Base-by-base conservation (phyloP, 768 basidiomycete species). In the Harrya chromipes region DNA sequence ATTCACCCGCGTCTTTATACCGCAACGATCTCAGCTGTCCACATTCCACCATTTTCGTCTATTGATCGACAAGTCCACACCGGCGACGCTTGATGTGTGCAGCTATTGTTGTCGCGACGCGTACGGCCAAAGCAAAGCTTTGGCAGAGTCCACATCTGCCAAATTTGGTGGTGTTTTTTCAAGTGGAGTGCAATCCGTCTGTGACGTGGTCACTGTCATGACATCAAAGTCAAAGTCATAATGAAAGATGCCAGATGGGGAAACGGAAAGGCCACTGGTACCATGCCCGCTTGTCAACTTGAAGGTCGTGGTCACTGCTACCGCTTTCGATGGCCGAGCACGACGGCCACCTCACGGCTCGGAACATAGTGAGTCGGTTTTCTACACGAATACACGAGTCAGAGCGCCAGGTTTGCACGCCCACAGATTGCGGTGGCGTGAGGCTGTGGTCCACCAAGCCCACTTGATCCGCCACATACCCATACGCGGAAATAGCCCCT, bases 401-500 rank as follows among this genome's bases (percentile, higher is more conserved):
- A 64, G 52, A 41, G 48, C 35, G 53, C 40, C 12, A 35, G 33
- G 7, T n/a, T 36, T 46, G 50, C 51, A 23, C 17, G 21, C 36
- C 9, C 16, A 35, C 14, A 19, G 7, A 35, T 12, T 23, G 23
- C 23, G 23, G 23, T 6, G 23, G 23, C 40, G 33, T 17, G 23
- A 27, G 31, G 55, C 62, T 61, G 56, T 63, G 52, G 23, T 23
- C 31, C 48, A 31, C 40, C 39, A 24, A 21, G 40, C 57, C 2
- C 43, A 21, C 44, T 45, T 52, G 17, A 23, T 17, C 50, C 53
- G 43, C 54, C 53, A 62, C 47, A 20, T 48, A 11, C 13, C 54
- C 55, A 45, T 38, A 69, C 60, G 58, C 53, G 50, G 63, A 38
- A 53, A 40, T 2, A 3, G 21, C 63, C 60, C 62, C 62, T 63